These are phyloP conservation scores for Tuber brumale DNA, from an alignment of 495 filamentous ascomycete genomes.

Conservation along the genomic window DNA sequence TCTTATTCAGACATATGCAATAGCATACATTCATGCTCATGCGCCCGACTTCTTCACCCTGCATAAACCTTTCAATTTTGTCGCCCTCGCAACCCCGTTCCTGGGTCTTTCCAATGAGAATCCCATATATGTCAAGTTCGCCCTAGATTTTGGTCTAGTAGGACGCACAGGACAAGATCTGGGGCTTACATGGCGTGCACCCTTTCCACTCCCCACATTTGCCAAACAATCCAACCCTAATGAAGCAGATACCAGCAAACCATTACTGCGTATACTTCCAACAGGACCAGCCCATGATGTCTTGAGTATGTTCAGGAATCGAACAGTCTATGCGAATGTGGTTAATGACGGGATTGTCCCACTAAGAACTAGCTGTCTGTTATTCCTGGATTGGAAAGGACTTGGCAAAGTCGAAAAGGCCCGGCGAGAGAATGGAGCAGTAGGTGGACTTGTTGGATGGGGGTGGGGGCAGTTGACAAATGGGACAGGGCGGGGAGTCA, in stretches of 20 bases:
- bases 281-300: constrained; percentile 87
- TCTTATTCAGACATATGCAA: constrained; percentile 85
- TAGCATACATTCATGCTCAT: constrained; percentile 96
- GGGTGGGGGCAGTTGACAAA: constrained; percentile 86
- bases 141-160: constrained; percentile 89
- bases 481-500: constrained; percentile 23
- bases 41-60: constrained; percentile 82
- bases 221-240: constrained; percentile 15
- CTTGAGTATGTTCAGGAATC: constrained; percentile 76
- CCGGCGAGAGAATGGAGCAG: constrained; percentile 78
- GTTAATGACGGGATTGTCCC: constrained; percentile 99
- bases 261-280: constrained; percentile 80
- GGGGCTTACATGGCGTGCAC: constrained; percentile 86
- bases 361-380: constrained; percentile 81
- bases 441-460: constrained; percentile 86
- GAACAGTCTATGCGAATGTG: constrained; percentile 93
- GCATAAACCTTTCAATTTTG: constrained; percentile 87
- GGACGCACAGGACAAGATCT: constrained; percentile 92
- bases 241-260: constrained; percentile 54
- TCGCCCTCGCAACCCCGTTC: constrained; percentile 83
- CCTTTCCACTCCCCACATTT: constrained; percentile 47
- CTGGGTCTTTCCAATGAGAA: constrained; percentile 95
- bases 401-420: constrained; percentile 91
- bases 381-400: constrained; percentile 97
- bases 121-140: constrained; percentile 92